These are phyloP conservation scores for Picea abies DNA, from an alignment of 83 land plant species.

Conservation along the genomic window DNA sequence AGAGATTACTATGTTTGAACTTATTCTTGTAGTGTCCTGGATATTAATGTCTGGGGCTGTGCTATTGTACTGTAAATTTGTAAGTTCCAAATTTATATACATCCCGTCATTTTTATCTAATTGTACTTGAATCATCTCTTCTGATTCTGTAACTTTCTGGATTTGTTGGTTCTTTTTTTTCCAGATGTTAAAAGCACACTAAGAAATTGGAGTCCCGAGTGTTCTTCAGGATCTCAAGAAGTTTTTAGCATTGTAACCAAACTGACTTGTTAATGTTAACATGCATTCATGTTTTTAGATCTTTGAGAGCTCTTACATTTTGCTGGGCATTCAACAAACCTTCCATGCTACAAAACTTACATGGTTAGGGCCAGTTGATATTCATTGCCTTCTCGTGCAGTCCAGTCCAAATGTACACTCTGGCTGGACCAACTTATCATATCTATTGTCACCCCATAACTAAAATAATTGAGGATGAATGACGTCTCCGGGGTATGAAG, in stretches of 20 bases:
- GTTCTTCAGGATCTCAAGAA: neutral
- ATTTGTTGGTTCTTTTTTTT: neutral
- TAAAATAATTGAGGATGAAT: too few relatives aligned
- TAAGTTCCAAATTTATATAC: slow-evolving; percentile 7
- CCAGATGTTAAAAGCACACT: neutral
- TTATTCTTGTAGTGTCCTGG: slow-evolving; percentile 13
- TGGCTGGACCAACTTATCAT: too few relatives aligned
- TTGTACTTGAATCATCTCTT: neutral
- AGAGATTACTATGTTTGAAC: neutral
- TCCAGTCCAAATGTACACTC: too few relatives aligned
- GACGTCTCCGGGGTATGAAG: too few relatives aligned
- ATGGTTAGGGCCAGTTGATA: too few relatives aligned
- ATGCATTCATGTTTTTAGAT: neutral
- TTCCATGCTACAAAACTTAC: too few relatives aligned
- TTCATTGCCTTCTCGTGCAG: too few relatives aligned
- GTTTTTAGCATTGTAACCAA: neutral
- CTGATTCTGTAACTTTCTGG: neutral
- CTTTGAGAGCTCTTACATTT: neutral
- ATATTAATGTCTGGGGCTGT: slow-evolving; percentile 16
- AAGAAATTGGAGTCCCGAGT: neutral
- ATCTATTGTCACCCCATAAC: too few relatives aligned
- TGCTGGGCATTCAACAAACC: too few relatives aligned
- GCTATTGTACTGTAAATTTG: slow-evolving; percentile 13
- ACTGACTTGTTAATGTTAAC: neutral
- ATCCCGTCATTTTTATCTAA: neutral